Conservation (phyloP, 805 yeast species). For the Jamesozyma jinghongensis region DNA sequence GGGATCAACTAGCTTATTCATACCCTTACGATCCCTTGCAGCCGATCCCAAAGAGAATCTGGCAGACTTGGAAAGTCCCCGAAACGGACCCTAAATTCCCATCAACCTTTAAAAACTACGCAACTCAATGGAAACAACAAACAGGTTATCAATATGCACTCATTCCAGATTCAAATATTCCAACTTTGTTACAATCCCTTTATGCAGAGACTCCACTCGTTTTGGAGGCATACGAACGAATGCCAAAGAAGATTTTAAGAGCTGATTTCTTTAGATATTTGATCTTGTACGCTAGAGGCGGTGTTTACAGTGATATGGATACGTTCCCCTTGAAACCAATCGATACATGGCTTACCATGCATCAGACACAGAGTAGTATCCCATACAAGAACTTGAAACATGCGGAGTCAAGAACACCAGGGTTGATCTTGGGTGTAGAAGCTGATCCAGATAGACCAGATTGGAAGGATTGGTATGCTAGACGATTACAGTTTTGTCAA, state of each 20-base stretch:
- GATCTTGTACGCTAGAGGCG: slow-evolving; percentile 82
- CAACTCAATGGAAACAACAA: slow-evolving; percentile 48
- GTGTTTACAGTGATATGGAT: slow-evolving; percentile 87
- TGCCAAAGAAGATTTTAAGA: slow-evolving; percentile 76
- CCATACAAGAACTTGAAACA: not conserved
- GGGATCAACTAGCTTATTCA: slow-evolving; percentile 50
- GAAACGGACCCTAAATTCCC: slow-evolving; percentile 50
- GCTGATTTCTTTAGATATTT: slow-evolving; percentile 93
- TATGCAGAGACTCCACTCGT: slow-evolving; percentile 72
- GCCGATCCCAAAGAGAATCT: slow-evolving; percentile 67
- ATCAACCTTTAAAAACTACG: slow-evolving; percentile 38
- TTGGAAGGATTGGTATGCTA: slow-evolving; percentile 89
- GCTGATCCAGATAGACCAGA: slow-evolving; percentile 96
- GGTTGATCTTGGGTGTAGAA: slow-evolving; percentile 83
- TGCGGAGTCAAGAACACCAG: slow-evolving; percentile 35
- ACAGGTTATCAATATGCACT: slow-evolving; percentile 47
- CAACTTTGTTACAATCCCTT: slow-evolving; percentile 44
- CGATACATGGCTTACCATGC: slow-evolving; percentile 60
- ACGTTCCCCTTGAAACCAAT: slow-evolving; percentile 68
- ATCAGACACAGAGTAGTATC: slow-evolving; percentile 7
- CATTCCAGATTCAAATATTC: slow-evolving; percentile 60
- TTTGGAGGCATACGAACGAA: slow-evolving; percentile 55
- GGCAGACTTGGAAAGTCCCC: slow-evolving; percentile 92
- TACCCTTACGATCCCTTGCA: slow-evolving; percentile 64
- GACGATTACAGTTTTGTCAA: slow-evolving; percentile 91